These are phyloP conservation scores for Zea luxurians DNA, from an alignment of 176 grass and related monocot genomes.

Conservation along the genomic window DNA sequence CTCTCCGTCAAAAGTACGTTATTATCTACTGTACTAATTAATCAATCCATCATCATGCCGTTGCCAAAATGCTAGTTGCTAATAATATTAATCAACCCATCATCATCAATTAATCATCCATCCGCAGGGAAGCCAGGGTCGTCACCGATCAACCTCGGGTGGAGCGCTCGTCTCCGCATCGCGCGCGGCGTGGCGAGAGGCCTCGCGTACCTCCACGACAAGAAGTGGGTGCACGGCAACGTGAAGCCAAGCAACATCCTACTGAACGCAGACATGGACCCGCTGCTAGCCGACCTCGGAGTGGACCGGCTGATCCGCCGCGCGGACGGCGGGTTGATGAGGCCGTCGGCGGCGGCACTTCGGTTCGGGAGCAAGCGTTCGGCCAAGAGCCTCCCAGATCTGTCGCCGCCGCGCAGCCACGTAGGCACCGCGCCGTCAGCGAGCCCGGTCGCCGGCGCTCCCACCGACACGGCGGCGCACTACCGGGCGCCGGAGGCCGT, in stretches of 20 bases:
- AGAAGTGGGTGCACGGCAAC: conserved; percentile 76
- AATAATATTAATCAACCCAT: no score
- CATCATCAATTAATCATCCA: no score
- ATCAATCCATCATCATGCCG: neutral
- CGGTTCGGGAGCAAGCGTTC: conserved; percentile 69
- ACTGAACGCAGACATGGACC: conserved; percentile 67
- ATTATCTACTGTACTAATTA: no score
- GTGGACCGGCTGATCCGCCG: conserved; percentile 50
- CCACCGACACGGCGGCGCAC: conserved; percentile 27
- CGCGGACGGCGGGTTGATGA: conserved; percentile 10
- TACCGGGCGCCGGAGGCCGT: conserved; percentile 67
- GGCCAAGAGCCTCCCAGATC: conserved; percentile 56
- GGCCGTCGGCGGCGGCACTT: neutral
- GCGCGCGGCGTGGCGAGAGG: conserved; percentile 72
- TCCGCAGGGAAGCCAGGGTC: conserved; percentile 59
- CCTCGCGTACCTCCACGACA: conserved; percentile 81
- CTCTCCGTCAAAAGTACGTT: conserved; percentile 60
- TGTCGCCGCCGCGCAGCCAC: conserved; percentile 19
- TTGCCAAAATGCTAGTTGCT: no score
- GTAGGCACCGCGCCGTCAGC: neutral
- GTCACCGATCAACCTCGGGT: conserved; percentile 58
- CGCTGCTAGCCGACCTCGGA: conserved; percentile 73
- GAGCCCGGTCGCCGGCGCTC: conserved; percentile 38
- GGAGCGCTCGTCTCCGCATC: conserved; percentile 61
- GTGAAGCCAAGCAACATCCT: conserved; percentile 85